Conservation (phyloP, 2,329 filamentous ascomycete genomes). For the Exophiala xenobiotica region DNA sequence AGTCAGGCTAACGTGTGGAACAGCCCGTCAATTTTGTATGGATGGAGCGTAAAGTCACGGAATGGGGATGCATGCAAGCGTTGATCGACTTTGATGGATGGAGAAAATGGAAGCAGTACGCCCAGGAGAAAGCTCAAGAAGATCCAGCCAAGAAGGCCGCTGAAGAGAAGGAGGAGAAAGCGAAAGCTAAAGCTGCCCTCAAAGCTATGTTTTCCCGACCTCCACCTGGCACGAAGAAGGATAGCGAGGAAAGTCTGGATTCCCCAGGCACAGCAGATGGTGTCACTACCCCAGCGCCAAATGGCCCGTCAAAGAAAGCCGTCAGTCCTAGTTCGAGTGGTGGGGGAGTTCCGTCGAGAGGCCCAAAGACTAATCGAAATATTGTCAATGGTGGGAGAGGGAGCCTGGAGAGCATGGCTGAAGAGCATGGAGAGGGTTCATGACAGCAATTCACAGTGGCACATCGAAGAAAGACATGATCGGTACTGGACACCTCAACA, state of each 20-base stretch:
- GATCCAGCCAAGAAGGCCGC: constrained; percentile 27
- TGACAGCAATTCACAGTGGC: constrained; percentile 12
- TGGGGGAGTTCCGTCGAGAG: constrained; percentile 1
- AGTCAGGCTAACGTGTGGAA: constrained; percentile 15
- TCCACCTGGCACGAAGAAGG: constrained; percentile 24
- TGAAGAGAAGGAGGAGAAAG: constrained; percentile 31
- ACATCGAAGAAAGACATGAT: too few relatives aligned
- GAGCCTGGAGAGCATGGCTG: constrained; percentile 24
- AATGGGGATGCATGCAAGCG: constrained; percentile 99
- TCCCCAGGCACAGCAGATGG: constrained; percentile 7
- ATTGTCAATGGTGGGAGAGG: constrained; percentile 13
- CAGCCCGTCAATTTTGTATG: constrained; percentile 93
- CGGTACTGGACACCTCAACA: too few relatives aligned
- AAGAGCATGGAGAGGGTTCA: constrained; percentile 24
- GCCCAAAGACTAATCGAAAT: constrained; percentile 19
- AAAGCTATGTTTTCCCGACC: constrained; percentile 30
- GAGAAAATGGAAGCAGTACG: constrained; percentile 92
- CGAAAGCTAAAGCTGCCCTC: constrained; percentile 29
- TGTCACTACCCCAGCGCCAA: constrained; percentile 8
- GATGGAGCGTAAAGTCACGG: constrained; percentile 95
- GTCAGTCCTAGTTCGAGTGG: constrained; percentile 5
- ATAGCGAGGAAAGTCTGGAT: constrained; percentile 10
- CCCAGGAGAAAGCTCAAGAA: constrained; percentile 36
- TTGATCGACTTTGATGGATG: constrained; percentile 98
- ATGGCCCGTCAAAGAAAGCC: constrained; percentile 18